Conservation (phyloP, 805 yeast genomes). For the Barnettozyma californica region DNA sequence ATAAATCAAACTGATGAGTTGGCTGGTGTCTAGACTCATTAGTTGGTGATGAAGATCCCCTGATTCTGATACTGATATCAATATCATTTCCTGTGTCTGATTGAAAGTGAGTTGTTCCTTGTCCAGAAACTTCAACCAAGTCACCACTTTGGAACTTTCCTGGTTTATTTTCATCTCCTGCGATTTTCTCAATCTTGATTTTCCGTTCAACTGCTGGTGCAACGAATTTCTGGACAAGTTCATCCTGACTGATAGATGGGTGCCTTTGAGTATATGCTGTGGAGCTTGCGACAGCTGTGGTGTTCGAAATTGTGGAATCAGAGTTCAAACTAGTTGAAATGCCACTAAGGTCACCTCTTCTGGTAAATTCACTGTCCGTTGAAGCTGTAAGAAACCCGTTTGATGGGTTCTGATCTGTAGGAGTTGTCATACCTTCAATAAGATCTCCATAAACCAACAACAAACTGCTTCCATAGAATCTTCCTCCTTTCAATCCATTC, state of each 20-base stretch:
- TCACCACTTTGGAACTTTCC: conserved; percentile 73
- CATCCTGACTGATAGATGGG: neutral
- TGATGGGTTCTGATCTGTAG: neutral
- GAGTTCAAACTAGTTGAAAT: neutral
- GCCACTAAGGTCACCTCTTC: neutral
- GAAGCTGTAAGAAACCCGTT: neutral
- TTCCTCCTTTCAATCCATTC: conserved; percentile 56
- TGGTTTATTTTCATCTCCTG: conserved; percentile 1
- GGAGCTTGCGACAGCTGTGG: neutral
- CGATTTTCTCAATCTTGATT: conserved; percentile 1
- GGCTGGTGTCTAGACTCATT: neutral
- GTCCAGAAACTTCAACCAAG: conserved; percentile 42
- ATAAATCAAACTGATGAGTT: neutral
- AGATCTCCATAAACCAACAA: conserved; percentile 60
- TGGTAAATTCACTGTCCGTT: neutral
- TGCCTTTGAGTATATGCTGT: neutral
- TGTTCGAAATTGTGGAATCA: neutral
- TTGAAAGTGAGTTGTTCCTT: conserved; percentile 1
- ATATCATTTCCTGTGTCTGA: neutral
- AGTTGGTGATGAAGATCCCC: neutral
- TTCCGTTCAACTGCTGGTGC: neutral
- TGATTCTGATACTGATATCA: neutral
- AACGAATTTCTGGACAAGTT: conserved; percentile 1
- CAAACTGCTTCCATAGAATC: conserved; percentile 89
- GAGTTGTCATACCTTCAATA: neutral